These are phyloP conservation scores for Ajuga chamaepitys DNA, from an alignment of 257 asterid genomes.

Conservation along the genomic window DNA sequence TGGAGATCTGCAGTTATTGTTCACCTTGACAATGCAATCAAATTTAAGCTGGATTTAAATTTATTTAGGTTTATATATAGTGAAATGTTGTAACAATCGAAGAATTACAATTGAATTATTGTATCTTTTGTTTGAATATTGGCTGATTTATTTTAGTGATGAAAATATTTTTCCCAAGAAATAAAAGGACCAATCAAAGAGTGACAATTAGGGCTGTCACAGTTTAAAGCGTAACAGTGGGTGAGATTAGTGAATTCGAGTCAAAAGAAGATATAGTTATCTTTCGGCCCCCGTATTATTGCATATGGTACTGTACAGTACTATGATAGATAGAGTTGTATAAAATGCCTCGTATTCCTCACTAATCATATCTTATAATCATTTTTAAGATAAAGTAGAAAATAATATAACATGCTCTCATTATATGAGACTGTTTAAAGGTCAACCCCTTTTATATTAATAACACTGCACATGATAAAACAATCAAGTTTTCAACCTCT, in stretches of 20 bases:
- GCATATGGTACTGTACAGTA: background rate
- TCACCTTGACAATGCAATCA: too few relatives aligned
- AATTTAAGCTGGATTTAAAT: too few relatives aligned
- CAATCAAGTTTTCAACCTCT: background rate
- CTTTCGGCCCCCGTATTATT: background rate
- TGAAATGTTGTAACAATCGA: too few relatives aligned
- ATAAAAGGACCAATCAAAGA: conserved; percentile 32
- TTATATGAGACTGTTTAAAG: background rate
- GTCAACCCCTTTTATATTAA: background rate
- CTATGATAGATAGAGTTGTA: background rate
- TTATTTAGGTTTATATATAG: too few relatives aligned
- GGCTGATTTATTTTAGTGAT: too few relatives aligned
- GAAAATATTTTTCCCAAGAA: too few relatives aligned
- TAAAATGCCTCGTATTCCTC: background rate
- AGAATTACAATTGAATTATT: too few relatives aligned
- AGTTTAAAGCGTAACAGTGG: conserved; percentile 16
- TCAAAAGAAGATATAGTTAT: background rate
- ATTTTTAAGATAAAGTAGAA: background rate
- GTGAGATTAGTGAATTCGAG: conserved; percentile 13
- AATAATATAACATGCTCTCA: background rate
- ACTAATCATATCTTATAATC: background rate
- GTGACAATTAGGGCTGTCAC: conserved; percentile 22
- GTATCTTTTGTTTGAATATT: too few relatives aligned
- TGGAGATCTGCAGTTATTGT: too few relatives aligned
- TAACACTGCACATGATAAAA: background rate